Evolutionary conservation across 1,139 yeast genomes (phyloP).

Genomic region (Debaryomycetaceae sp.): DNA sequence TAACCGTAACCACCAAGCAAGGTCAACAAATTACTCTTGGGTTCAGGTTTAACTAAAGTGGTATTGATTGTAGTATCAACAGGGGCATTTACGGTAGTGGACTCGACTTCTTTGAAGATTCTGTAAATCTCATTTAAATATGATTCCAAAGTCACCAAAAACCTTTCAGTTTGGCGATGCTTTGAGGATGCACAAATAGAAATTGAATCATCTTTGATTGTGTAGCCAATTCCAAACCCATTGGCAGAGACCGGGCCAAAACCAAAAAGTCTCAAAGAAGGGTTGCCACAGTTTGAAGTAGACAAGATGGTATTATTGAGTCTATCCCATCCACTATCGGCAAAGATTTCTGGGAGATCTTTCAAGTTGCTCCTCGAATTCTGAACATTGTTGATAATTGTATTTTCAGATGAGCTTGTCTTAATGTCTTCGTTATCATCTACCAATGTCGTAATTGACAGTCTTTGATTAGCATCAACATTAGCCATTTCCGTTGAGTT

Average conservation of each 20-base stretch:
- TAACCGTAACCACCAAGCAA: constrained; percentile 80
- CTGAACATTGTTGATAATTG: constrained; percentile 18
- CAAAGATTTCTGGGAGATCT: constrained; percentile 51
- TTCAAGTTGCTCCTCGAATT: constrained; percentile 15
- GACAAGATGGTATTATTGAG: constrained; percentile 54
- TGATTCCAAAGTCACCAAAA: constrained; percentile 69
- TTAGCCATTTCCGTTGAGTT: constrained; percentile 5
- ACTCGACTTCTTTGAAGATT: constrained; percentile 46
- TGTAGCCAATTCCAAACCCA: constrained; percentile 91
- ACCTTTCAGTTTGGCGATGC: constrained; percentile 85
- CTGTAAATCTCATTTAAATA: constrained; percentile 63
- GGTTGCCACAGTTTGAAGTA: constrained; percentile 65
- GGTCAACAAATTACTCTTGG: constrained; percentile 30
- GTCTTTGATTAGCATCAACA: constrained; percentile 9
- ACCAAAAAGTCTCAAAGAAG: constrained; percentile 81
- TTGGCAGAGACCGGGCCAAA: constrained; percentile 90
- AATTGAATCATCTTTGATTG: constrained; percentile 79
- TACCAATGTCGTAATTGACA: constrained; percentile 13
- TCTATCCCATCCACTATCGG: constrained; percentile 64
- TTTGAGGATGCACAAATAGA: constrained; percentile 87
- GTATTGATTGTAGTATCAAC: constrained; percentile 16
- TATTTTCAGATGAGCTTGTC: constrained; percentile 18
- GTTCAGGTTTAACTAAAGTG: constrained; percentile 4
- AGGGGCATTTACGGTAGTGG: constrained; percentile 11
- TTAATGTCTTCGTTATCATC: constrained; percentile 14